Evolutionary conservation across 1,284 basidiomycete genomes (phyloP), one percentile per base, ranked within the genome.

Genomic region (Ceratobasidium sp.): DNA sequence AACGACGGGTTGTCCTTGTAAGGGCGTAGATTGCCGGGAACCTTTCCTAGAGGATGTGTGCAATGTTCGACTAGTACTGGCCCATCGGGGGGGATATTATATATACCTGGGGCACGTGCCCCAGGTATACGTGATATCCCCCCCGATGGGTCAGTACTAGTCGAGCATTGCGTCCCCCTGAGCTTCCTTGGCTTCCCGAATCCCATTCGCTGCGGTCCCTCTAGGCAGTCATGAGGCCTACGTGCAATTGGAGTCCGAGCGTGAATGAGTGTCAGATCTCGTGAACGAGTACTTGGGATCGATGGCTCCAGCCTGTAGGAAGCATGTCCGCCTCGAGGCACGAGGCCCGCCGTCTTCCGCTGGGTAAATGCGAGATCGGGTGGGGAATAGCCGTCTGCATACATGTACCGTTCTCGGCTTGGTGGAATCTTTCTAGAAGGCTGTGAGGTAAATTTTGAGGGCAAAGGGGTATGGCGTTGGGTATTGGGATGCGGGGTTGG

Each of bases 21-120:
- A 23, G 59, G 14, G 60, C 50, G 60, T 53, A 64, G 33, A 64
- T 64, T 64, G 53, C 21, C 33, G 53, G 60, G 60, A 64, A 64
- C 60, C 60, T 53, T 47, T 64, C 60, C 60, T 64, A 54, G 39
- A 30, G 60, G 33, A 49, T 33, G 50, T 23, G 49, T 64, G 60
- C 14, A 64, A 64, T 53, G 60, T 36, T 64, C 60, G 25, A 54
- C 60, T 53, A 49, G 9, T 21, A 36, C 30, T 53, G 33, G 14
- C 14, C 16, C 27, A 27, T 44, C 50, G 14, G 30, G 21, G 13
- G 36, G 46, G n/a, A 27, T 19, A 25, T 64, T 64, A 64, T 64
- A 50, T 64, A 64, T 53, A 49, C 25, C 41, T 46, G 36, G 60
- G 49, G 39, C 60, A 64, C 50, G 60, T 53, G 60, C n/a, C n/a